Evolutionary conservation across 305 asterid species (phyloP).

Genomic region (Salvia sclarea): DNA sequence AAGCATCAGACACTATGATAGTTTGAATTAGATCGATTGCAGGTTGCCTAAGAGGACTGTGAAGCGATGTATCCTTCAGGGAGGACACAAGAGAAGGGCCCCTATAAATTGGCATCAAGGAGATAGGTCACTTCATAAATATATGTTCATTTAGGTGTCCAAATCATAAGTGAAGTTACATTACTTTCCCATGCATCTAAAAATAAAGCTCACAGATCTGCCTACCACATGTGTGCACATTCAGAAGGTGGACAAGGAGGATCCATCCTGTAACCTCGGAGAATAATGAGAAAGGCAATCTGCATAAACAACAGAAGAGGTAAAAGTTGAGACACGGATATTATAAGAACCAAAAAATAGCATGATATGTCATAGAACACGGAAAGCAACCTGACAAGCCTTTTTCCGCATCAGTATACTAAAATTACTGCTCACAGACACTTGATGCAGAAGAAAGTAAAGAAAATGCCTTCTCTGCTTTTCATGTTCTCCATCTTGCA

Average conservation of each 20-base stretch:
- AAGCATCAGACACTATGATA: slow-evolving; percentile 88
- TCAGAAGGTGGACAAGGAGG: slow-evolving; percentile 98
- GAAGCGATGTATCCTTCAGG: slow-evolving; percentile 76
- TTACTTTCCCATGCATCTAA: slow-evolving; percentile 18
- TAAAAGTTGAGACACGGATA: slow-evolving; percentile 28
- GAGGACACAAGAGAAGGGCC: slow-evolving; percentile 92
- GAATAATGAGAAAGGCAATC: slow-evolving; percentile 84
- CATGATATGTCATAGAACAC: slow-evolving; percentile 30
- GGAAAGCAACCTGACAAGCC: slow-evolving; percentile 83
- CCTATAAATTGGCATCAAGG: slow-evolving; percentile 49
- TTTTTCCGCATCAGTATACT: slow-evolving; percentile 88
- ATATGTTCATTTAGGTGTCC: slow-evolving; percentile 11
- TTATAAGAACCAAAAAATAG: slow-evolving; percentile 24
- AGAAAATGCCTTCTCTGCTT: slow-evolving; percentile 91
- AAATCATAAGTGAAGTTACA: slow-evolving; percentile 24
- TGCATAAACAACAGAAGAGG: slow-evolving; percentile 42
- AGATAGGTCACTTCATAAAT: slow-evolving; percentile 30
- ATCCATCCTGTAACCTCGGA: slow-evolving; percentile 90
- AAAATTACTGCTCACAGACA: slow-evolving; percentile 91
- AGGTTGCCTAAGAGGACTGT: slow-evolving; percentile 89
- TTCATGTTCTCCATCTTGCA: slow-evolving; percentile 99
- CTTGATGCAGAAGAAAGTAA: slow-evolving; percentile 97
- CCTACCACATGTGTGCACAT: slow-evolving; percentile 99
- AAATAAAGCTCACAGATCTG: slow-evolving; percentile 28
- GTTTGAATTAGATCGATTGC: slow-evolving; percentile 91